Conservation (phyloP, 768 basidiomycete genomes). For the Hygrocybe coccinea region DNA sequence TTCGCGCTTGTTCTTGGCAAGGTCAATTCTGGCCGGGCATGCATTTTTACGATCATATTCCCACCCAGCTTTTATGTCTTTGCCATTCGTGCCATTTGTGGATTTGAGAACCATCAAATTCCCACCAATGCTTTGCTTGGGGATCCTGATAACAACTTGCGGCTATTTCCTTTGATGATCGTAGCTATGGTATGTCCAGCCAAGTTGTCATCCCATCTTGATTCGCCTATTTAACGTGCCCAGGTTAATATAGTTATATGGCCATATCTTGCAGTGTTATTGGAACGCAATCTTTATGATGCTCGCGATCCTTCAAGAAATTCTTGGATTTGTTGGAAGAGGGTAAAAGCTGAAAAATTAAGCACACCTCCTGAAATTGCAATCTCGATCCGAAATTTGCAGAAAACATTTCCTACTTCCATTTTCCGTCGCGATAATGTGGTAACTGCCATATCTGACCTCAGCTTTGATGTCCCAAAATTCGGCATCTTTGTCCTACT, state of each 20-base stretch:
- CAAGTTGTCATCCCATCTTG: not conserved
- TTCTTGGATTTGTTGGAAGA: conserved; percentile 36
- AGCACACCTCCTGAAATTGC: conserved; percentile 38
- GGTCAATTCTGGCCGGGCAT: conserved; percentile 42
- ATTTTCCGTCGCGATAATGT: conserved; percentile 42
- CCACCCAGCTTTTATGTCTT: conserved; percentile 77
- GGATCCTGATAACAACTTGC: conserved; percentile 57
- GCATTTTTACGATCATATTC: conserved; percentile 65
- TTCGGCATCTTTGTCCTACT: conserved; percentile 73
- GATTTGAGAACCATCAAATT: conserved; percentile 57
- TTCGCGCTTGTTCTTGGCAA: conserved; percentile 50
- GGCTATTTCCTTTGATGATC: conserved; percentile 55
- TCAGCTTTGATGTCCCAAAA: conserved; percentile 66
- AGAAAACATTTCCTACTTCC: conserved; percentile 53
- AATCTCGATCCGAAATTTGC: conserved; percentile 57
- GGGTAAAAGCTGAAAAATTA: conserved; percentile 9
- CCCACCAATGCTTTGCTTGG: conserved; percentile 50
- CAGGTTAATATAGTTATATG: conserved; percentile 72
- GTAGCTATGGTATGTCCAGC: conserved; percentile 52
- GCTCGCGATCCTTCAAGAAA: conserved; percentile 35
- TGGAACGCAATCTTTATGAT: conserved; percentile 62
- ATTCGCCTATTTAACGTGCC: not conserved
- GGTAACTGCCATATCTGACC: conserved; percentile 60
- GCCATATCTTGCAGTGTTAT: conserved; percentile 58
- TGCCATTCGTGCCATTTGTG: conserved; percentile 59